Percentiles rank a stretch among this genome's conserved stretches.
These are phyloP conservation scores for Suhomyces emberorum DNA, from an alignment of 805 yeast genomes.

Conservation along the genomic window DNA sequence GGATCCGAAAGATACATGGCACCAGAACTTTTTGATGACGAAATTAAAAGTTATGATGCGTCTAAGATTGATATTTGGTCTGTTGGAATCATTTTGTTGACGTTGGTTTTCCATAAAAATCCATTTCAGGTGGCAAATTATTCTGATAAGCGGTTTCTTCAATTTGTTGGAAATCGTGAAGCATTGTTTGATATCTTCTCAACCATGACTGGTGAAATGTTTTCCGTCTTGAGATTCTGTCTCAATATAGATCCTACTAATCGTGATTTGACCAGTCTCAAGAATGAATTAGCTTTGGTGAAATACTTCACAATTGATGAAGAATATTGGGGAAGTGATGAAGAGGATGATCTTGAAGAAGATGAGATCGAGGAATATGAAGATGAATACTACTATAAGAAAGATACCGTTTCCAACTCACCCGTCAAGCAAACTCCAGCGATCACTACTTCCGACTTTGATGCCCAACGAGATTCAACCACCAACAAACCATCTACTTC, in stretches of 20 bases:
- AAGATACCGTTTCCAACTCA: slow-evolving; percentile 8
- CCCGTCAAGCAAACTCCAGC: slow-evolving; percentile 13
- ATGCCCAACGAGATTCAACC: background rate
- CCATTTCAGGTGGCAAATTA: slow-evolving; percentile 82
- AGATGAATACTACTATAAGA: slow-evolving; percentile 11
- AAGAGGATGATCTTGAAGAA: slow-evolving; percentile 40
- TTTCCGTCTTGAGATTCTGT: slow-evolving; percentile 73
- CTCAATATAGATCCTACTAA: slow-evolving; percentile 85
- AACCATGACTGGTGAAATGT: slow-evolving; percentile 80
- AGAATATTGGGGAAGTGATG: slow-evolving; percentile 48
- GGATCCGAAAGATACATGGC: slow-evolving; percentile 95
- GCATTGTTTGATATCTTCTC: slow-evolving; percentile 90
- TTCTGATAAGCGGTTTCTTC: slow-evolving; percentile 76
- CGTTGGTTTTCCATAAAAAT: slow-evolving; percentile 82
- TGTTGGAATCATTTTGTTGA: slow-evolving; percentile 75
- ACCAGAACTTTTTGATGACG: slow-evolving; percentile 76
- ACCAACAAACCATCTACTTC: slow-evolving; percentile 3
- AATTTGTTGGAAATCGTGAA: slow-evolving; percentile 84
- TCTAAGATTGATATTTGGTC: slow-evolving; percentile 88
- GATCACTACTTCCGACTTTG: slow-evolving; percentile 7
- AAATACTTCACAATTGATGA: slow-evolving; percentile 82
- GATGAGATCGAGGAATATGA: slow-evolving; percentile 27
- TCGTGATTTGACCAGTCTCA: slow-evolving; percentile 63
- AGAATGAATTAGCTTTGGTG: slow-evolving; percentile 55
- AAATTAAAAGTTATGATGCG: slow-evolving; percentile 65